Evolutionary conservation across 1,139 yeast species (phyloP), one percentile per base, ranked within the genome.

Genomic region (Yamadazyma trypodendri): DNA sequence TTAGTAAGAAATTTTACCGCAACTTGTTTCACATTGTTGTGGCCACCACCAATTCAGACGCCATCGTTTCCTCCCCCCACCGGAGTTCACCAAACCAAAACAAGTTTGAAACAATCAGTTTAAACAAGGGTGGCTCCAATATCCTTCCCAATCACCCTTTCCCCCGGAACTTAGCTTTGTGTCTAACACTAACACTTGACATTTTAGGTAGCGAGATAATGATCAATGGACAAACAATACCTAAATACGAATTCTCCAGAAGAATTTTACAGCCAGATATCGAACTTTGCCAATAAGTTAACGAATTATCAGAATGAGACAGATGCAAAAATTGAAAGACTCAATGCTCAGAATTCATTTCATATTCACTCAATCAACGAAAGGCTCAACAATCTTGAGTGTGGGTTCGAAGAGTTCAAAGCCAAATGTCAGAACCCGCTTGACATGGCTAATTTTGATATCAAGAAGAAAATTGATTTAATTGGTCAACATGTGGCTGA

Each of bases 361-460:
- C 62, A 59, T 25, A 34, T 63, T 16, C 58, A 58, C 34, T 52
- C 53, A 25, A 49, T 62, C 17, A 54, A 53, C 30, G 63, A 58
- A 14, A 46, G 61, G 25, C 35, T 62, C 8, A 56, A 52, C 6
- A 32, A 28, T 3, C 25, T 51, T n/a, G 52, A 50, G 24, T 22
- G 13, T 2, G 32, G 28, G 7, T 28, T 49, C 4, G 9, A 24
- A 12, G 25, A 23, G 5, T 16, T 25, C 14, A 34, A 35, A 21
- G 25, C 13, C 8, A 39, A 18, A 14, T 24, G 39, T 3, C 11
- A 35, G 5, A 24, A 40, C 2, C 10, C 34, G 6, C 12, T 16
- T 7, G 21, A 12, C 24, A 28, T 16, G 12, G 30, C 38, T n/a
- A 44, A 35, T 31, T 37, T 30, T 24, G 40, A 42, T 27, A 29